Percentiles rank a stretch among this genome's conserved stretches.
Conservation (phyloP, 2,329 filamentous ascomycete species). For the Dothideomycetidae sp. region DNA sequence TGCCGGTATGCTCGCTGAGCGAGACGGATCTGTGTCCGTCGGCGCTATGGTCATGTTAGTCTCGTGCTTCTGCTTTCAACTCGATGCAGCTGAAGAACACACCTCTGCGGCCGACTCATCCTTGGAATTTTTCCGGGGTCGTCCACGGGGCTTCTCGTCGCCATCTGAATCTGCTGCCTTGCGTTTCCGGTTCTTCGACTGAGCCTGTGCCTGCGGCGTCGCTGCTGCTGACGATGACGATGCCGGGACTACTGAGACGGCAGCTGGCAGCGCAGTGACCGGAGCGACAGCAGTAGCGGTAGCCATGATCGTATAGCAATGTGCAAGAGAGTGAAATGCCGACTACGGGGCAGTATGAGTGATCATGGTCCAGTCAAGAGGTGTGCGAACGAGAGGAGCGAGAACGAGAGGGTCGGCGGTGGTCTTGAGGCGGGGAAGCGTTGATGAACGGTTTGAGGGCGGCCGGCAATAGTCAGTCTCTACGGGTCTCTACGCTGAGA, state of each 20-base stretch:
- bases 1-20: slow-evolving; percentile 75
- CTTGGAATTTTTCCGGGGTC: slow-evolving; percentile 60
- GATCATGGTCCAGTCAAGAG: neutral
- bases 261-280: neutral
- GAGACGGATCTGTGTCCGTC: slow-evolving; percentile 73
- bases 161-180: slow-evolving; percentile 16
- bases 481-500: neutral
- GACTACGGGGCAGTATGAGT: neutral
- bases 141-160: slow-evolving; percentile 44
- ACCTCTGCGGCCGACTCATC: slow-evolving; percentile 69
- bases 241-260: neutral
- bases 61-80: no score
- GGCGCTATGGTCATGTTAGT: no score
- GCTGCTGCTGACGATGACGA: neutral
- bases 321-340: no score
- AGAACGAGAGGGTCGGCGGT: neutral
- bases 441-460: neutral
- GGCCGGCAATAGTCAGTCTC: neutral
- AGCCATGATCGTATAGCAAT: no score
- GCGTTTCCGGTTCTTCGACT: slow-evolving; percentile 6
- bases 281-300: neutral
- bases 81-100: no score
- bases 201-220: no score
- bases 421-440: neutral
- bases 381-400: no score